phyloP scores from a whole-genome alignment of 2,329 filamentous ascomycete species.

The Trichoderma hamatum region DNA sequence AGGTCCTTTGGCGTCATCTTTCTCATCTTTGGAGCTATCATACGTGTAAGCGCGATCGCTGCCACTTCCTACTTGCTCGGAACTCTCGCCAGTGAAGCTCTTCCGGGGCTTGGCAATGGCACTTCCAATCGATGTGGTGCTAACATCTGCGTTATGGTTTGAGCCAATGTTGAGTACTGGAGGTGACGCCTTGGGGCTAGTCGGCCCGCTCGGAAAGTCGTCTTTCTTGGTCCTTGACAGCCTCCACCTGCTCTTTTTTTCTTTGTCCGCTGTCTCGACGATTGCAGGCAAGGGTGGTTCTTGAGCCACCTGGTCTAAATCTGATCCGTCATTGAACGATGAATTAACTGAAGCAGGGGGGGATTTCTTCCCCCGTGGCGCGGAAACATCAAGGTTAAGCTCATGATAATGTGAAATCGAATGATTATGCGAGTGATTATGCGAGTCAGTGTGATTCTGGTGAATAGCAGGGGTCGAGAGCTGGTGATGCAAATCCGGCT shows the following conservation, averaged over 20 bases:
- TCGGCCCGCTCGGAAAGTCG: conserved; percentile 48
- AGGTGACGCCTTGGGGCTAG: conserved; percentile 46
- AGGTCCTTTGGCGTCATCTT: conserved; percentile 55
- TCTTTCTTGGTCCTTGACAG: conserved; percentile 67
- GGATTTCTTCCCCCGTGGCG: conserved; percentile 69
- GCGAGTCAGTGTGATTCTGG: conserved; percentile 37
- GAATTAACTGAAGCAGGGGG: conserved; percentile 78
- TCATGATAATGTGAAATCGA: conserved; percentile 49
- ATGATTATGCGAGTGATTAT: conserved; percentile 51
- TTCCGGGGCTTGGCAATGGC: conserved; percentile 53
- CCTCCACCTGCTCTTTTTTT: conserved; percentile 73
- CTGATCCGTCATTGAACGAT: conserved; percentile 78
- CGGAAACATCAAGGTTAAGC: conserved; percentile 50
- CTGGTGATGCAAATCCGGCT: conserved; percentile 31
- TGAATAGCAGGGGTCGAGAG: conserved; percentile 29
- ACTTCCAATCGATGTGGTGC: conserved; percentile 70
- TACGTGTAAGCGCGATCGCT: conserved; percentile 47
- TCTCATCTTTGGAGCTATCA: conserved; percentile 49
- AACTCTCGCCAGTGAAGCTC: conserved; percentile 56
- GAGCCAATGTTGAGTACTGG: conserved; percentile 57
- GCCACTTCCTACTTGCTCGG: conserved; percentile 48
- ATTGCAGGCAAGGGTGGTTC: conserved; percentile 49
- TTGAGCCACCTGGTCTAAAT: conserved; percentile 69
- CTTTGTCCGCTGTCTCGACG: conserved; percentile 53
- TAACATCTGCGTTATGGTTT: conserved; percentile 66